These are phyloP conservation scores for Auriscalpium vulgare DNA, from an alignment of 768 basidiomycete species.

Conservation along the genomic window DNA sequence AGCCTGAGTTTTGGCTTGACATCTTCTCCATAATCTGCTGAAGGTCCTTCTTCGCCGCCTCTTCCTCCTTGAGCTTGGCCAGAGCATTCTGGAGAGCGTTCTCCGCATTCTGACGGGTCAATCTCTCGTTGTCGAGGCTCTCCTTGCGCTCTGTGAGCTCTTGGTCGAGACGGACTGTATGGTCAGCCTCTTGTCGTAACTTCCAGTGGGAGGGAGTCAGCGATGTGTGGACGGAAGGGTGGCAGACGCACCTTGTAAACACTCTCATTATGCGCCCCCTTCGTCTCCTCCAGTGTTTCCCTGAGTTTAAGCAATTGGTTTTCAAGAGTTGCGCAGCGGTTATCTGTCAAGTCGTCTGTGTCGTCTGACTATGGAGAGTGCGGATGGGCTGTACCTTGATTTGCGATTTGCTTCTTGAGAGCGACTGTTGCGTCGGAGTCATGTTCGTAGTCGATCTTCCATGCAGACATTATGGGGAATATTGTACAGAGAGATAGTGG, in stretches of 20 bases:
- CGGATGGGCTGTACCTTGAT: slow-evolving; percentile 8
- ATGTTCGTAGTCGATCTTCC: slow-evolving; percentile 13
- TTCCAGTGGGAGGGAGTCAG: background rate
- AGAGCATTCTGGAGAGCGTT: slow-evolving; percentile 2
- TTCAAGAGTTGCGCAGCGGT: slow-evolving; percentile 9
- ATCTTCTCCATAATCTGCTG: slow-evolving; percentile 11
- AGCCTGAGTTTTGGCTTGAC: slow-evolving; percentile 6
- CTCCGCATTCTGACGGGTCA: slow-evolving; percentile 12
- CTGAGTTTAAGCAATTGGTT: slow-evolving; percentile 10
- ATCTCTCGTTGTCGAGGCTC: slow-evolving; percentile 8
- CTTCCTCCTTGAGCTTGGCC: slow-evolving; percentile 9
- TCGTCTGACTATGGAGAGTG: background rate
- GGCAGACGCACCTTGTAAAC: slow-evolving; percentile 5
- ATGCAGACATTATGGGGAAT: slow-evolving; percentile 1
- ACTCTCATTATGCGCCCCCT: slow-evolving; percentile 9
- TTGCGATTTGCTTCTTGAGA: slow-evolving; percentile 14
- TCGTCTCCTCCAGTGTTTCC: slow-evolving; percentile 9
- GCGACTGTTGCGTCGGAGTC: slow-evolving; percentile 12
- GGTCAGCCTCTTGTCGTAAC: slow-evolving; percentile 13
- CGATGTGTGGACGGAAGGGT: background rate
- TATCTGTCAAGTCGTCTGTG: slow-evolving; percentile 5
- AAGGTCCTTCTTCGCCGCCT: slow-evolving; percentile 7
- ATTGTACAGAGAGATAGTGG: background rate
- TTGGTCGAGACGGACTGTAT: slow-evolving; percentile 4
- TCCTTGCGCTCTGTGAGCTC: slow-evolving; percentile 9